Conservation (phyloP, 2,329 filamentous ascomycete genomes). For the Colletotrichum tamarilloi region DNA sequence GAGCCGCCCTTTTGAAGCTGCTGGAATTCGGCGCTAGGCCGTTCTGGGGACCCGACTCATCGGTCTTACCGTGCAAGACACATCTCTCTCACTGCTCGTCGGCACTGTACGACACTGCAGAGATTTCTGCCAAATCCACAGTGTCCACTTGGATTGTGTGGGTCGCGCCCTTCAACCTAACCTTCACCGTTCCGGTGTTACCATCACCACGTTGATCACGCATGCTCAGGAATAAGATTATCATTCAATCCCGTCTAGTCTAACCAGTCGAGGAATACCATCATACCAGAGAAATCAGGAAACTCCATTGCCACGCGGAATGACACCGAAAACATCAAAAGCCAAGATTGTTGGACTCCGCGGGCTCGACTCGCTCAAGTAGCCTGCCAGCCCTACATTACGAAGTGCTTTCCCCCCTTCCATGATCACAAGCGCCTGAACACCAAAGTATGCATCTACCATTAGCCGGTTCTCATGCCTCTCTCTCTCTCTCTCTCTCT, state of each 20-base stretch:
- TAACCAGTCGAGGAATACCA: not conserved
- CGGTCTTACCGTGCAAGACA: not conserved
- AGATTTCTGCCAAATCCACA: not conserved
- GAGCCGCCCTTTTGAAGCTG: slow-evolving; percentile 16
- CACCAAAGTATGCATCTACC: not conserved
- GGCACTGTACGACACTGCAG: not conserved
- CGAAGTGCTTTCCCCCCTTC: not conserved
- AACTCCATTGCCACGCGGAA: not conserved
- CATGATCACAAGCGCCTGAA: slow-evolving; percentile 11
- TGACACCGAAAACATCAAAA: not conserved
- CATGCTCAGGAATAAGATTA: slow-evolving; percentile 15
- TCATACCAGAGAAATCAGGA: not conserved
- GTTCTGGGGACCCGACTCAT: slow-evolving; percentile 8
- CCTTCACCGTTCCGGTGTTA: not conserved
- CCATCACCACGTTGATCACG: slow-evolving; percentile 4
- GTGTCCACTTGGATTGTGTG: not conserved
- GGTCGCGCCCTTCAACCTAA: not conserved
- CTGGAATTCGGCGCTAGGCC: slow-evolving; percentile 39
- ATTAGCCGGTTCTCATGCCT: not conserved
- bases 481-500: not conserved
- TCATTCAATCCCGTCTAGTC: not conserved
- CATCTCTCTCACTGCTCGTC: not conserved
- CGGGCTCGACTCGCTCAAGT: not conserved
- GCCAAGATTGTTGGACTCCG: not conserved
- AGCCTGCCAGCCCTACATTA: not conserved